These are phyloP conservation scores for Fusarium drepaniforme DNA, from an alignment of 2,329 filamentous ascomycete species.

Conservation along the genomic window DNA sequence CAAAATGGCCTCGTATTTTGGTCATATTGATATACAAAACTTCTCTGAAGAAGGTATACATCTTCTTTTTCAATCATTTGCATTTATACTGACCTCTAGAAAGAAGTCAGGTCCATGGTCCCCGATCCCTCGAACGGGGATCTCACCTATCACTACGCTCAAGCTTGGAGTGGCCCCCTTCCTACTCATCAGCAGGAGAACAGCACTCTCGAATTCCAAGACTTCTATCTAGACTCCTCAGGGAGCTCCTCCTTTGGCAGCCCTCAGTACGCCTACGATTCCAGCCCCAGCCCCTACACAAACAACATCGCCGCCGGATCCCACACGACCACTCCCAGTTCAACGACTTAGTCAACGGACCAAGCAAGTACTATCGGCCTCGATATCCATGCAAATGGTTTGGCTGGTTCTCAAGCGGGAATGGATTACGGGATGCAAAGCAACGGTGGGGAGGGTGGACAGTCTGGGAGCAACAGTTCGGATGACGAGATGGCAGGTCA, in stretches of 20 bases:
- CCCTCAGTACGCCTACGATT: too few relatives aligned
- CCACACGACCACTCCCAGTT: conserved; percentile 23
- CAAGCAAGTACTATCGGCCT: conserved; percentile 22
- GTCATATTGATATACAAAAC: conserved; percentile 9
- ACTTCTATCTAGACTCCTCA: accelerated
- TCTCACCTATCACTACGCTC: background rate
- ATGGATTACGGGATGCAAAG: background rate
- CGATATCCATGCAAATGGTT: conserved; percentile 9
- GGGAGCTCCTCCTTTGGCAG: background rate
- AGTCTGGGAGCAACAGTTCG: background rate
- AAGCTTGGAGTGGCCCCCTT: background rate
- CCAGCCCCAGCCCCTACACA: background rate
- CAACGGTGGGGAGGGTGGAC: conserved; percentile 1
- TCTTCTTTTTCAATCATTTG: too few relatives aligned
- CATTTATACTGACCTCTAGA: background rate
- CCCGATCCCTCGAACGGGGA: background rate
- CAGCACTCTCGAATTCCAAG: background rate
- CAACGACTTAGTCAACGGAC: conserved; percentile 23
- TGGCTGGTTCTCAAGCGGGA: conserved; percentile 28
- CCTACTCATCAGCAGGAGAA: background rate
- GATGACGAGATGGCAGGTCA: background rate
- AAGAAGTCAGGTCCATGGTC: background rate
- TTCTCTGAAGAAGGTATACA: conserved; percentile 12
- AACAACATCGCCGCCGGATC: background rate
- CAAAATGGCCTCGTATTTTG: conserved; percentile 18